These are phyloP conservation scores for Colletotrichum chlorophyti DNA, from an alignment of 2,329 filamentous ascomycete species.

Conservation along the genomic window DNA sequence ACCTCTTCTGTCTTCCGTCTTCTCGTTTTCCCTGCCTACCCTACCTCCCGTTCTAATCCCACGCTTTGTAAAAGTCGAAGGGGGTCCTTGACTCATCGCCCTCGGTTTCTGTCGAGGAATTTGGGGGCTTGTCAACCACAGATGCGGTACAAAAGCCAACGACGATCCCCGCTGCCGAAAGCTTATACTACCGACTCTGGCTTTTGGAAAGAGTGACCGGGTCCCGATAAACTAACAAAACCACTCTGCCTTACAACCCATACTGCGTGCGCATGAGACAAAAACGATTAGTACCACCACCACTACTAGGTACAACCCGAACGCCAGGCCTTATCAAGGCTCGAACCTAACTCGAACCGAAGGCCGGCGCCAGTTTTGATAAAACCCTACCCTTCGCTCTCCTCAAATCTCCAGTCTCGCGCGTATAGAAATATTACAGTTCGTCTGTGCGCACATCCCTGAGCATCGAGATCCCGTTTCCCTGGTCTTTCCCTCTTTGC, in stretches of 20 bases:
- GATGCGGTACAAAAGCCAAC: slow-evolving; percentile 11
- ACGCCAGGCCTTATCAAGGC: not conserved
- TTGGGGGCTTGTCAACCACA: not conserved
- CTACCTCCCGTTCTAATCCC: not conserved
- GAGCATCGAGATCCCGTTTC: slow-evolving; percentile 10
- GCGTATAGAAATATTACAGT: not conserved
- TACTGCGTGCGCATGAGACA: no score
- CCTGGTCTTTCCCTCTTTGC: not conserved
- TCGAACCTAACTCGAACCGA: slow-evolving; percentile 13
- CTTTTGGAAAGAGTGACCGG: no score
- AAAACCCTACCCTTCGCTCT: not conserved
- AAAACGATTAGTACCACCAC: no score
- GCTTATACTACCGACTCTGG: not conserved
- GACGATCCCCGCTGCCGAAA: slow-evolving; percentile 8
- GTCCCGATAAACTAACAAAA: no score
- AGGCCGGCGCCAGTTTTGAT: no score
- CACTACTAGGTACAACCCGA: no score
- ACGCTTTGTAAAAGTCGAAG: no score
- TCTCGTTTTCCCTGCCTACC: not conserved
- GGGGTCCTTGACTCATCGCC: no score
- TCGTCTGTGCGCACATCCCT: slow-evolving; percentile 6
- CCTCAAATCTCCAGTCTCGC: slow-evolving; percentile 8
- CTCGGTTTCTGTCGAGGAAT: no score
- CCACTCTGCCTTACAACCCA: no score
- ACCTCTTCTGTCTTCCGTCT: not conserved